Evolutionary conservation across 1,139 yeast genomes (phyloP), one percentile per base, ranked within the genome.

Genomic region (Saccharomycopsis hybrid): DNA sequence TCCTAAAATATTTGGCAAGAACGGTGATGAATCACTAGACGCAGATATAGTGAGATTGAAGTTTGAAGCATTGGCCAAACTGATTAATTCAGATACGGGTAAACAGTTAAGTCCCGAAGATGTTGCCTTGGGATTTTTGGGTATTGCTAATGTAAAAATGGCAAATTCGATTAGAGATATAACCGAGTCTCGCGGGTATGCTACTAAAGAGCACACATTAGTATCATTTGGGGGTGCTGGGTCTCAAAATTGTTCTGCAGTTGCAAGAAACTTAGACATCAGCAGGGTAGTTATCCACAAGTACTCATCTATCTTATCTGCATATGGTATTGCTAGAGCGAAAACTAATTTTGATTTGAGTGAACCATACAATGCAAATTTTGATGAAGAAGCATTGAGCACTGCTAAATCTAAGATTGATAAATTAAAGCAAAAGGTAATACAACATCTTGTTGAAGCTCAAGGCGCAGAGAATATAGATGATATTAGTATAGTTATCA

Each of bases 281-380:
- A 62, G 65, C 11, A 69, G 69, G 7, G 72, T 76, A 8, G 58
- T 73, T 35, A 71, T 73, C 13, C 81, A 76, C 57, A 68, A 76
- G 56, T 75, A 75, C 57, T 76, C 80, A 1, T 74, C 80, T 0
- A 69, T 77, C 31, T 59, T 77, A 9, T 76, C 80, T 3, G 81
- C 82, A 1, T 76, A 76, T 56, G 82, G 82, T 55, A 77, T 77
- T 60, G 66, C 73, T 5, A 60, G 76, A 29, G 81, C 80, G 1
- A 80, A 77, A 61, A 75, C 75, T 46, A 79, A 80, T 4, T 80
- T 81, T 56, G 89, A 82, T 60, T 73, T 69, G 38, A 87, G 81
- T 64, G 76, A 79, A 33, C 88, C 88, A 0, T 69, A 74, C 42
- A 67, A 74, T 1, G 56, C 61, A 41, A 56, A 65, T 1, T 57